These are phyloP conservation scores for Nemania serpens DNA, from an alignment of 2,329 filamentous ascomycete genomes.

Conservation along the genomic window DNA sequence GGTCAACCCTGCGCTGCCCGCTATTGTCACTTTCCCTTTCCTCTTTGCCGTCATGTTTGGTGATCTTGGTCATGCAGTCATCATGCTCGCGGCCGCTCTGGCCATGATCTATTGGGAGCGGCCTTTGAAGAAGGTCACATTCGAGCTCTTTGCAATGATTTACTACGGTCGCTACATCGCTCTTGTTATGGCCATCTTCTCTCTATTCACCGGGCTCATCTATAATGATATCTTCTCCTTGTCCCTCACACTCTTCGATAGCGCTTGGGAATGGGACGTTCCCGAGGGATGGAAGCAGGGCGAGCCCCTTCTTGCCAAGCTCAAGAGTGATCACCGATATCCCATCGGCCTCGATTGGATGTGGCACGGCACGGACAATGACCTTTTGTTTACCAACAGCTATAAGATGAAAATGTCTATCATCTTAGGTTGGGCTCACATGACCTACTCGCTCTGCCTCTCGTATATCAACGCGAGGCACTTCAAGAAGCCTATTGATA, in stretches of 20 bases:
- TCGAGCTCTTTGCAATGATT: conserved; percentile 97
- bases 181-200: conserved; percentile 96
- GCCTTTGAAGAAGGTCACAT: conserved; percentile 85
- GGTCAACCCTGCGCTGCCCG: conserved; percentile 93
- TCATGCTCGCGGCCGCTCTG: conserved; percentile 81
- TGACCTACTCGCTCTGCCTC: conserved; percentile 97
- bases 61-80: conserved; percentile 89
- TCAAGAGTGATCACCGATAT: conserved; percentile 79
- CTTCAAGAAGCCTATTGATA: conserved; percentile 93
- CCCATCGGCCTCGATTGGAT: conserved; percentile 95
- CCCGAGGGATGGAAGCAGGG: conserved; percentile 70
- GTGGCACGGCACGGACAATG: conserved; percentile 96
- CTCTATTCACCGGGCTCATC: conserved; percentile 93
- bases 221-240: conserved; percentile 99
- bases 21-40: conserved; percentile 98
- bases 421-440: conserved; percentile 94
- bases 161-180: conserved; percentile 99
- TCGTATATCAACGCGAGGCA: conserved; percentile 91
- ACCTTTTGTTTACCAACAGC: conserved; percentile 94
- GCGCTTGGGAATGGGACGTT: conserved; percentile 81
- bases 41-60: conserved; percentile 99
- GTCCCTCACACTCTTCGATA: conserved; percentile 84
- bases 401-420: conserved; percentile 99
- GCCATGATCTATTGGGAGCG: conserved; percentile 99
- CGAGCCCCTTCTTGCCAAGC: conserved; percentile 65